Evolutionary conservation across 345 rosid species (phyloP).

Genomic region (Murraya koenigii): DNA sequence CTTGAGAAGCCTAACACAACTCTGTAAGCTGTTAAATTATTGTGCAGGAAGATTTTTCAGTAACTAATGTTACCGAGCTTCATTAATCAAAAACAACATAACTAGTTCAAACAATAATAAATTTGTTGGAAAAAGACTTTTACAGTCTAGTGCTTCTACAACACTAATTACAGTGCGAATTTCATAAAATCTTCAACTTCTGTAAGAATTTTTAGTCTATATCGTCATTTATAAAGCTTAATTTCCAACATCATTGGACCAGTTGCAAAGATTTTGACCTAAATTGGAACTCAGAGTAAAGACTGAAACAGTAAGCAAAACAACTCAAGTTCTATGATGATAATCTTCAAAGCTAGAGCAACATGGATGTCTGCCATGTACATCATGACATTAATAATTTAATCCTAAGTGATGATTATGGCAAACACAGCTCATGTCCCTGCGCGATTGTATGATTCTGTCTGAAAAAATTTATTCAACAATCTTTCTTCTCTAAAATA

Average conservation of each 20-base stretch:
- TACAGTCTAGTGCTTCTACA: not conserved
- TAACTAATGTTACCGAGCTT: not conserved
- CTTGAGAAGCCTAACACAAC: not conserved
- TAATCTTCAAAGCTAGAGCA: not conserved
- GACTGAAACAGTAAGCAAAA: not conserved
- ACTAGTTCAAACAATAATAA: not conserved
- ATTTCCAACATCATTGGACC: not conserved
- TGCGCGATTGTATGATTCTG: not conserved
- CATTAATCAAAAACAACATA: not conserved
- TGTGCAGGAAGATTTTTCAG: not conserved
- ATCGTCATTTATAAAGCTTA: not conserved
- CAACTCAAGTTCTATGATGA: not conserved
- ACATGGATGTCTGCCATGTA: not conserved
- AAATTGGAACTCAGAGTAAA: not conserved
- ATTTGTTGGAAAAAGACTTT: not conserved
- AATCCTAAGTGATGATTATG: not conserved
- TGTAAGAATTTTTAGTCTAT: not conserved
- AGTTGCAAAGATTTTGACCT: not conserved
- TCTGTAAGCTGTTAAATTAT: too few species aligned
- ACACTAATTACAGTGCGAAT: too few species aligned
- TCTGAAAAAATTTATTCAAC: not conserved
- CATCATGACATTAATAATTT: not conserved
- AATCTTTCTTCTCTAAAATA: not conserved
- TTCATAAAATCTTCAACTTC: not conserved
- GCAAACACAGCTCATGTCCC: not conserved